Evolutionary conservation across 2,329 filamentous ascomycete genomes (phyloP), one percentile per base, ranked within the genome.

Genomic region (Diaporthe sp.): DNA sequence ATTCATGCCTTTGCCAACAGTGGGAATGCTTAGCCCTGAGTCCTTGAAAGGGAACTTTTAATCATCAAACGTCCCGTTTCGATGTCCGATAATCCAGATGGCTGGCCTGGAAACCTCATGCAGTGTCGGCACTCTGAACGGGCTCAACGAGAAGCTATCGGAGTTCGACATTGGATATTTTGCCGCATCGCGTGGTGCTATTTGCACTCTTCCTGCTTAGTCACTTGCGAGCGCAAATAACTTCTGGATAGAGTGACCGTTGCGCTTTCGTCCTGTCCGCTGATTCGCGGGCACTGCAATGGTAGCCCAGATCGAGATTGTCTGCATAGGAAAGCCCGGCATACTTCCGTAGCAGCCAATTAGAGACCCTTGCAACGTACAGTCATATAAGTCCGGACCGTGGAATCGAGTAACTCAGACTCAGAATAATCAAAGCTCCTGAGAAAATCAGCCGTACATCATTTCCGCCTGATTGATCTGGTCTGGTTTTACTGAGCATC

Each of bases 231-330:
- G 27, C 25, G 2, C 59, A 47, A 32, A 63, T 19, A 47, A 4
- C 27, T 63, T 19, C 59, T 19, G 6, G 17, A 9, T 32, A 3
- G 12, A 19, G 59, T 44, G 17, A 17, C 39, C 25, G 39, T 47
- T 44, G 59, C 25, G 39, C 12, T 47, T 27, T 42, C 59, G 59
- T 47, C 59, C 59, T 22, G 12, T 63, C 39, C 30, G 17, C 25
- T 63, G 25, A 63, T 63, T 63, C 39, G 59, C 59, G 59, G 59
- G 25, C 25, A 3, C 22, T 42, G 9, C 27, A 25, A 63, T 63
- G 39, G 59, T 30, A 63, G 15, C 37, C 37, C 15, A 17, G 37
- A 63, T 63, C 58, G 37, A 63, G 58, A 63, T 63, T 39, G 58
- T 30, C 15, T 30, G 58, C 58, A 27, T 17, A 19, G 25, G 58